Conservation (phyloP, 768 basidiomycete genomes). For the Rhodocollybia butyracea region DNA sequence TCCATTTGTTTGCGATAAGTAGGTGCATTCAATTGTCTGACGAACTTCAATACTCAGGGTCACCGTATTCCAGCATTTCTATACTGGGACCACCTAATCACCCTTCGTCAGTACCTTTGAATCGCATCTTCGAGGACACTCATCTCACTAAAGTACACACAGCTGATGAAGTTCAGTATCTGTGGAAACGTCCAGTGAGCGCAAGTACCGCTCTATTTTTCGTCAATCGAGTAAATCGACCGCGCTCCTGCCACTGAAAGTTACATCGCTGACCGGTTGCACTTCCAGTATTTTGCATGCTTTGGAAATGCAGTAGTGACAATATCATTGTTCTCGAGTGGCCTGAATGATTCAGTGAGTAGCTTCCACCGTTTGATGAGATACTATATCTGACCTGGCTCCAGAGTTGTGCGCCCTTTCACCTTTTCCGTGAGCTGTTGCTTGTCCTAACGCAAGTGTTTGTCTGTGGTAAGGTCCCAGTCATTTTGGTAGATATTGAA, state of each 20-base stretch:
- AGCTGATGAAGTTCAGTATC: slow-evolving; percentile 5
- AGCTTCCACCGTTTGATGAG: too few relatives aligned
- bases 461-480: slow-evolving; percentile 5
- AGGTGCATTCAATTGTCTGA: too few relatives aligned
- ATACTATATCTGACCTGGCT: too few relatives aligned
- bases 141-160: neutral
- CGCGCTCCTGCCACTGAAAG: too few relatives aligned
- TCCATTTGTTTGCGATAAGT: slow-evolving; percentile 3
- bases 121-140: neutral
- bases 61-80: neutral
- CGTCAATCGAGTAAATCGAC: slow-evolving; percentile 8
- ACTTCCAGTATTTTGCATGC: neutral
- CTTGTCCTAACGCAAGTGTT: slow-evolving; percentile 5
- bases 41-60: too few relatives aligned
- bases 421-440: slow-evolving; percentile 5
- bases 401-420: slow-evolving; percentile 2
- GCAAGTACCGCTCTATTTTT: neutral
- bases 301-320: slow-evolving; percentile 6
- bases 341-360: slow-evolving; percentile 1
- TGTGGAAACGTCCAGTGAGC: slow-evolving; percentile 6
- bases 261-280: too few relatives aligned
- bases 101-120: neutral
- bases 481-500: neutral
- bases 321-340: slow-evolving; percentile 1
- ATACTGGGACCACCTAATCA: slow-evolving; percentile 6